A percentile compares a stretch with the other conserved stretches of the same genome.
Evolutionary conservation across 306 rosid species (phyloP).

Genomic region (Inga oerstediana): DNA sequence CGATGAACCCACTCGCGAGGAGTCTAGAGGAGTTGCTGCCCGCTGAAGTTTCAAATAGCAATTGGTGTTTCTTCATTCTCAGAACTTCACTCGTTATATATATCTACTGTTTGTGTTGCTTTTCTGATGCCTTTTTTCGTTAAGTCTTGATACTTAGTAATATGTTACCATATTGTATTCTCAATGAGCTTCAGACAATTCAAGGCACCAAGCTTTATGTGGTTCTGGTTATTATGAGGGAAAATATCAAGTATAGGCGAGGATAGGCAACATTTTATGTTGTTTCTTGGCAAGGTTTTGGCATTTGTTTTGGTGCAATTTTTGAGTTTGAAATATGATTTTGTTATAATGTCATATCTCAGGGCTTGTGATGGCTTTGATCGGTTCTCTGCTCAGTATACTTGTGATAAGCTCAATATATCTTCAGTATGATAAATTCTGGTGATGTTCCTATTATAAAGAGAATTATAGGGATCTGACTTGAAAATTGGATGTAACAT

Average conservation of each 20-base stretch:
- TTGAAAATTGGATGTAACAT: neutral
- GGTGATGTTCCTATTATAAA: conserved; percentile 4
- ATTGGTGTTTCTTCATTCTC: conserved; percentile 62
- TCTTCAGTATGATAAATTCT: conserved; percentile 23
- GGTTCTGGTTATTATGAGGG: neutral
- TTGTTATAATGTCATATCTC: conserved; percentile 35
- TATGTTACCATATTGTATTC: neutral
- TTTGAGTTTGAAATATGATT: neutral
- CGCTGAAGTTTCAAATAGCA: conserved; percentile 42
- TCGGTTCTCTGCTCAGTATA: conserved; percentile 70
- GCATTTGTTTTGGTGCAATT: neutral
- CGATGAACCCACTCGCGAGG: conserved; percentile 86
- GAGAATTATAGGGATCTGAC: too few relatives aligned
- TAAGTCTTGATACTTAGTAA: conserved; percentile 25
- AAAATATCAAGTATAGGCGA: neutral
- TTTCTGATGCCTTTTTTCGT: conserved; percentile 84
- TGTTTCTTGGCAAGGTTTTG: neutral
- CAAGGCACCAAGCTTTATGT: neutral
- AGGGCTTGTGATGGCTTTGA: conserved; percentile 84
- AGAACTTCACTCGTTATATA: conserved; percentile 60
- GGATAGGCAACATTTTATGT: neutral
- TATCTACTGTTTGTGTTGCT: conserved; percentile 69
- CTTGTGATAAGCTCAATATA: conserved; percentile 64
- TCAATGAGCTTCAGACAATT: neutral
- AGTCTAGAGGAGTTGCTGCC: conserved; percentile 84